Base-by-base conservation (phyloP, 495 filamentous ascomycete species). In the Sabuloglossum arenarium region DNA sequence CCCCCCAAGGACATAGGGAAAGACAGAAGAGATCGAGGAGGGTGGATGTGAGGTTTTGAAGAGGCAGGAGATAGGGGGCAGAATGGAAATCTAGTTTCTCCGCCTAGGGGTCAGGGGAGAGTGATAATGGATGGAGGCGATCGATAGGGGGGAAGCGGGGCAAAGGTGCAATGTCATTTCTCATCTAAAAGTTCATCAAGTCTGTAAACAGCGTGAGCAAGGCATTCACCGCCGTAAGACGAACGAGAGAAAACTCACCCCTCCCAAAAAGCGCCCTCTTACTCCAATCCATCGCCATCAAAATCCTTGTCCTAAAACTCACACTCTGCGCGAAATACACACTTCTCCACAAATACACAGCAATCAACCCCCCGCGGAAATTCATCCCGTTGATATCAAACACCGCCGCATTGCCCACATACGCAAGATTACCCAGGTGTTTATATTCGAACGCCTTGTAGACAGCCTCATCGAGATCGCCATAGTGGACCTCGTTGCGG, bases 261-360 rank as follows among this genome's bases (percentile, higher is more conserved):
- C 93, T 78, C 62, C 93, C 93, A 71, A 99, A 99, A 19, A 99
- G 65, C 14, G 86, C 83, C 67, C 93, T 76, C 79, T 97, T 99
- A 10, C 75, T 80, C 93, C 93, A 99, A 70, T 99, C 93, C 93
- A 99, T 97, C 0, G 88, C 88, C 72, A 99, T 70, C 67, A 99
- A 68, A 60, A 87, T 74, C 56, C 91, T 75, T 45, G 93, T 99
- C 64, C 93, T 71, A 51, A 95, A 75, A 65, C 88, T 94, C 43
- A 99, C 93, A 68, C 88, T 94, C 75, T 99, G 86, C 21, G 93
- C 88, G 69, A 99, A 97, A 69, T 99, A 99, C 31, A 96, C 82
- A 61, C 87, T 90, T 46, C 89, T 72, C 93, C 93, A 99, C 54
- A 94, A 77, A 68, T 99, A 99, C 62, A 97, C 88, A 11, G 87